Evolutionary conservation across 2,329 filamentous ascomycete genomes (phyloP).

Genomic region (Curvularia lunata): DNA sequence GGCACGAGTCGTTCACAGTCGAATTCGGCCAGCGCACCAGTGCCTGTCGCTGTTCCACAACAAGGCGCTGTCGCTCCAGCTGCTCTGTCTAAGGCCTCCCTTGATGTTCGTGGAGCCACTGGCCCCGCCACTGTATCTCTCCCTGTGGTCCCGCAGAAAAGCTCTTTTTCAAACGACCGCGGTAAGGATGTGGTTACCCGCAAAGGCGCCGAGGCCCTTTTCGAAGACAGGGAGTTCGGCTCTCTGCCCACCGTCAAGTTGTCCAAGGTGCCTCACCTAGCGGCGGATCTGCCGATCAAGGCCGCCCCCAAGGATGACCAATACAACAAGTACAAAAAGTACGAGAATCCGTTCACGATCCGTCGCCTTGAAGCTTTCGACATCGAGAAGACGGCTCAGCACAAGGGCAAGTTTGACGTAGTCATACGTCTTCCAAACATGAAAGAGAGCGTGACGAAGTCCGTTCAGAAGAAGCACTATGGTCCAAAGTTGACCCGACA

Average conservation of each 20-base stretch:
- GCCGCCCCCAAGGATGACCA: constrained; percentile 32
- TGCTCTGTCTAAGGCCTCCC: constrained; percentile 67
- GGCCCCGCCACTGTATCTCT: constrained; percentile 74
- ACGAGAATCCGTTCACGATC: constrained; percentile 39
- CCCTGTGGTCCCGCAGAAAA: constrained; percentile 50
- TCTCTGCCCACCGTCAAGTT: constrained; percentile 51
- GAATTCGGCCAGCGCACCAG: constrained; percentile 17
- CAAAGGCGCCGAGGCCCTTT: constrained; percentile 51
- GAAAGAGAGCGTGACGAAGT: constrained; percentile 36
- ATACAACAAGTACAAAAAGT: constrained; percentile 30
- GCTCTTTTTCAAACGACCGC: constrained; percentile 36
- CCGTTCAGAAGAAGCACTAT: constrained; percentile 37
- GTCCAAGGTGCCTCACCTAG: constrained; percentile 42
- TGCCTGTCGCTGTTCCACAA: constrained; percentile 48
- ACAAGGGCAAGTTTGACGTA: constrained; percentile 32
- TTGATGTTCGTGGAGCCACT: constrained; percentile 57
- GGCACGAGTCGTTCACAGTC: constrained; percentile 39
- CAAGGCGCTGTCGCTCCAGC: constrained; percentile 64
- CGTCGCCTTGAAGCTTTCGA: constrained; percentile 36
- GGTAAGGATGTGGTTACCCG: constrained; percentile 49
- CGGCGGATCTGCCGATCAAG: constrained; percentile 40
- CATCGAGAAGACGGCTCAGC: constrained; percentile 32
- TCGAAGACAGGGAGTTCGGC: constrained; percentile 56
- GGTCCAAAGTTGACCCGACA: constrained; percentile 23
- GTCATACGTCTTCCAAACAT: constrained; percentile 36